phyloP scores from a whole-genome alignment of 2,329 filamentous ascomycete genomes.

The Clarireedia hainanense region DNA sequence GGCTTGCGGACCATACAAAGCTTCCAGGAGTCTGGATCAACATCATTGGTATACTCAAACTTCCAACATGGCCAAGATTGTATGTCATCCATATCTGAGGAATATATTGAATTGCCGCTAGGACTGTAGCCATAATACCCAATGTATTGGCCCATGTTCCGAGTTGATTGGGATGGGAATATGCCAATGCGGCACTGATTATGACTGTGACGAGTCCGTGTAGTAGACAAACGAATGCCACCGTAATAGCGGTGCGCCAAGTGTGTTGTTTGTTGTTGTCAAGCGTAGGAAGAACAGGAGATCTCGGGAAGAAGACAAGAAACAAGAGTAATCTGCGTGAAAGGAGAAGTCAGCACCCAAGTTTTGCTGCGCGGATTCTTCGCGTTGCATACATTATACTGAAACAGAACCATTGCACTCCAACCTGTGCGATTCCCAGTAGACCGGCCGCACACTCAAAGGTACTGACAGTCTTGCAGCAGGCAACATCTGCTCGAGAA shows the following conservation, averaged over 20 bases:
- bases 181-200: constrained; percentile 59
- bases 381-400: constrained; percentile 65
- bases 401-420: constrained; percentile 87
- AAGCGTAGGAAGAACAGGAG: constrained; percentile 33
- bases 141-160: constrained; percentile 78
- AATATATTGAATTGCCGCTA: constrained; percentile 85
- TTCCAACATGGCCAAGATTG: constrained; percentile 75
- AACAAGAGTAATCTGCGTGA: constrained; percentile 73
- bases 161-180: constrained; percentile 55
- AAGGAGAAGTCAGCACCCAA: neutral
- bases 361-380: neutral
- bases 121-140: constrained; percentile 67
- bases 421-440: constrained; percentile 84
- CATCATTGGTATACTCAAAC: constrained; percentile 96
- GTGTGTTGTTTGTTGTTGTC: constrained; percentile 45
- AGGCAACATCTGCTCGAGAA: constrained; percentile 74
- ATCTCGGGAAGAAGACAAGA: constrained; percentile 81
- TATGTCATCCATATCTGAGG: constrained; percentile 94
- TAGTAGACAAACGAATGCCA: constrained; percentile 64
- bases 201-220: constrained; percentile 68
- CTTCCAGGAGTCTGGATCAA: constrained; percentile 93
- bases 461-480: constrained; percentile 72
- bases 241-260: constrained; percentile 71
- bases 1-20: constrained; percentile 78
- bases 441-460: constrained; percentile 81